Percentiles rank a stretch among this genome's conserved stretches.
Evolutionary conservation across 805 yeast species (phyloP).

Genomic region (Nakazawaea pomicola): DNA sequence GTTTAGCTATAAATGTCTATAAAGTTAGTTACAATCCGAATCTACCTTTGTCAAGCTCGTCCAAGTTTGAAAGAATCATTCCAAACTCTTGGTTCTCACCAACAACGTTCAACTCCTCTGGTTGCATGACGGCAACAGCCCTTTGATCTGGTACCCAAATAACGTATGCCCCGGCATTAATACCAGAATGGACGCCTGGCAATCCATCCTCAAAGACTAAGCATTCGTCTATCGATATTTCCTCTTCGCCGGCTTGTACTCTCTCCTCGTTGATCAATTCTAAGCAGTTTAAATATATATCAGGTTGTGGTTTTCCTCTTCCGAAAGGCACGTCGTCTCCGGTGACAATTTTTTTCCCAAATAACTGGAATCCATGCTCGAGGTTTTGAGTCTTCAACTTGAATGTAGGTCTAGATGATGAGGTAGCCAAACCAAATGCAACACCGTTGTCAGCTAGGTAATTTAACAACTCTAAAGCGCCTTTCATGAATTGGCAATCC

Average conservation of each 20-base stretch:
- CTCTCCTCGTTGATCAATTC: constrained; percentile 58
- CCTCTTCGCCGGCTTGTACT: constrained; percentile 31
- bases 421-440: constrained; percentile 90
- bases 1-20: not conserved
- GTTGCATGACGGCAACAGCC: constrained; percentile 51
- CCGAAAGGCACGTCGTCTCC: constrained; percentile 92
- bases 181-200: constrained; percentile 85
- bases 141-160: constrained; percentile 91
- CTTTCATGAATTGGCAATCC: constrained; percentile 67
- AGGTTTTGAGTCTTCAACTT: constrained; percentile 72
- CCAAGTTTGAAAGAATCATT: constrained; percentile 46
- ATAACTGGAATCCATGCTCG: constrained; percentile 54
- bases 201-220: constrained; percentile 93
- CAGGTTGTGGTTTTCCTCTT: constrained; percentile 90
- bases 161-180: constrained; percentile 78
- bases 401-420: constrained; percentile 61
- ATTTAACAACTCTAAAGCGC: constrained; percentile 67
- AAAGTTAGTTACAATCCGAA: constrained; percentile 31
- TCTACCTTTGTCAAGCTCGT: constrained; percentile 43
- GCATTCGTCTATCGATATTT: constrained; percentile 70
- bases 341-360: constrained; percentile 63
- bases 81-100: constrained; percentile 43
- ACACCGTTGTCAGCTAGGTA: constrained; percentile 45
- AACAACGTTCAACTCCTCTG: constrained; percentile 41
- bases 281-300: constrained; percentile 84